These are phyloP conservation scores for Xanthoconium stramineum DNA, from an alignment of 768 basidiomycete genomes.

Conservation along the genomic window DNA sequence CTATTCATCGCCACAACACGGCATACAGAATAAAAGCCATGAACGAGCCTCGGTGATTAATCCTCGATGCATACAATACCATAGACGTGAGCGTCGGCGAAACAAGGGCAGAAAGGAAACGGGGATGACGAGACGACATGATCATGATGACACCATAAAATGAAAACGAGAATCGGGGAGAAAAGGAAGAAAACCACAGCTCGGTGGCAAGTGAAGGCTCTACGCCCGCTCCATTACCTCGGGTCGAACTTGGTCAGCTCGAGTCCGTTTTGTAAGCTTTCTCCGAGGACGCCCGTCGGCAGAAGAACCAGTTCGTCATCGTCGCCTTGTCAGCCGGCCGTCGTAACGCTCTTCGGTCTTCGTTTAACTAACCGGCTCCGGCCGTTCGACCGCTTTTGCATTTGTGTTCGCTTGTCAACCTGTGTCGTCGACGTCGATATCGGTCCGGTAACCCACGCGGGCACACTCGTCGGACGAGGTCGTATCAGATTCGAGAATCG, in stretches of 20 bases:
- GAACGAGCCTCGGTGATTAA: conserved; percentile 18
- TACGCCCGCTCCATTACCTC: not conserved
- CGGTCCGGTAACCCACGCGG: not conserved
- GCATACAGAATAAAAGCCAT: conserved; percentile 5
- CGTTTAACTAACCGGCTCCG: not conserved
- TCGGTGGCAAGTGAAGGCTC: conserved; percentile 1
- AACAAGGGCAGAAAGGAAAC: not conserved
- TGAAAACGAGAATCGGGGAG: not conserved
- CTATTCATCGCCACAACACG: not conserved
- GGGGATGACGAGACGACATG: not conserved
- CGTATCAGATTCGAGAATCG: not conserved
- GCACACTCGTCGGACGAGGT: conserved; percentile 1
- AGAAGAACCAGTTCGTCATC: too few species aligned
- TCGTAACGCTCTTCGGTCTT: conserved; percentile 3
- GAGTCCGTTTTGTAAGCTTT: too few species aligned
- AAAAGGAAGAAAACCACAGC: conserved; percentile 4
- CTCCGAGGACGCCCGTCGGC: too few species aligned
- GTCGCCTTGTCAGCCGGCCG: not conserved
- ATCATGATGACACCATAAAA: not conserved
- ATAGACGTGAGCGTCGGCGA: not conserved
- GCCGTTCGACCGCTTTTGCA: too few species aligned
- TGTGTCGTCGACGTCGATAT: conserved; percentile 3
- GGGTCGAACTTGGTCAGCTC: not conserved
- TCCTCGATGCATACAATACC: conserved; percentile 3
- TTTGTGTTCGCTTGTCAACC: too few species aligned